These are phyloP conservation scores for Thelephora ganbajun DNA, from an alignment of 768 basidiomycete species.

Conservation along the genomic window DNA sequence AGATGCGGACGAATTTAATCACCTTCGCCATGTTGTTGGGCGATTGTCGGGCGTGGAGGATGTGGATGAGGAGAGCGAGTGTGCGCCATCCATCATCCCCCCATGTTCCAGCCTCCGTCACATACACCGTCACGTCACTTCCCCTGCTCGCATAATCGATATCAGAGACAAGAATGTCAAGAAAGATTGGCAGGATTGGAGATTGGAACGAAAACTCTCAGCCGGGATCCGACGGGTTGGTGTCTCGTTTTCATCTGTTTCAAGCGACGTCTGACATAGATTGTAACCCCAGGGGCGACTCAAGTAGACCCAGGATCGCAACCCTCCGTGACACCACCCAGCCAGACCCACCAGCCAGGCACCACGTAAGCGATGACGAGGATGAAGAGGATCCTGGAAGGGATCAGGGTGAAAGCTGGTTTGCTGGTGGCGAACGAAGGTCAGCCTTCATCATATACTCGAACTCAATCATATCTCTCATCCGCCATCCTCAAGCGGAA, in stretches of 20 bases:
- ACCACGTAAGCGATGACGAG: slow-evolving; percentile 36
- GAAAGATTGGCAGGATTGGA: slow-evolving; percentile 15
- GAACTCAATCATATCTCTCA: background rate
- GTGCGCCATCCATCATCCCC: no score
- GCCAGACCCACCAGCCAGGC: slow-evolving; percentile 8
- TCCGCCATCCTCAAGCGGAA: slow-evolving; percentile 39
- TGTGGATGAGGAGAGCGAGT: no score
- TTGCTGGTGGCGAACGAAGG: slow-evolving; percentile 94
- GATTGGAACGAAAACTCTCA: slow-evolving; percentile 8
- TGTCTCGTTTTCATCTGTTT: background rate
- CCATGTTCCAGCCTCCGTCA: no score
- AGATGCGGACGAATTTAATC: no score
- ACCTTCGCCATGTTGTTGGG: no score
- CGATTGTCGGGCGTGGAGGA: no score
- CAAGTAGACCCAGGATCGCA: slow-evolving; percentile 13
- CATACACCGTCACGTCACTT: background rate
- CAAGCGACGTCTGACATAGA: background rate
- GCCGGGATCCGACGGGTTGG: slow-evolving; percentile 4
- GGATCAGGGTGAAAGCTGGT: slow-evolving; percentile 55
- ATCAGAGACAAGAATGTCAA: no score
- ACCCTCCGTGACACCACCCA: slow-evolving; percentile 14
- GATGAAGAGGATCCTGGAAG: slow-evolving; percentile 32
- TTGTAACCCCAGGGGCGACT: slow-evolving; percentile 1
- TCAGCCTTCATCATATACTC: slow-evolving; percentile 13
- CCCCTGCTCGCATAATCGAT: background rate